Base-by-base conservation (phyloP, 2,329 filamentous ascomycete genomes). In the Calonectria pseudoturangicola region DNA sequence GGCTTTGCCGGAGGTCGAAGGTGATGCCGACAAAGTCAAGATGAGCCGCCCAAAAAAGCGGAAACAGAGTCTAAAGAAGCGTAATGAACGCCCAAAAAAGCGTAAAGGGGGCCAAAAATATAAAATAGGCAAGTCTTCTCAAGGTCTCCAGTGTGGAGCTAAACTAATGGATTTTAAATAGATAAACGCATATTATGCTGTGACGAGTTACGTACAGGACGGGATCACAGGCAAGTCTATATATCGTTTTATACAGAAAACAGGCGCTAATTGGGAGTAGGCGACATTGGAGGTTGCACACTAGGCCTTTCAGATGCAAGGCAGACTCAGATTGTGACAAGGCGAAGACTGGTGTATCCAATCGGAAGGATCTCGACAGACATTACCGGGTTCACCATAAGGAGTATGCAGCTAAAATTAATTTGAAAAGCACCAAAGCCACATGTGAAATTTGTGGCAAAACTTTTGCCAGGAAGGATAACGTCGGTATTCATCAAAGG, bases 341-440 rank as follows among this genome's bases (percentile, higher is more conserved):
- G 39, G 18, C 13, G 10, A 7, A 16, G 13, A 1, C 9, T 0
- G 25, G 41, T 2, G 39, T 25, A 4, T 50, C 68, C 0, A 56
- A 71, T 1, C 69, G 48, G 0, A 79, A 54, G 8, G 70, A 64
- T 7, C 60, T 73, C 0, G 0, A 60, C 21, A 74, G 77, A 4
- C 77, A 79, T n/a, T 75, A 73, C 6, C 72, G 73, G 74, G 51
- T 60, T 0, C 45, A 64, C 1, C 77, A 79, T 4, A 9, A 18
- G 13, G 5, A 13, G 3, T 68, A 28, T 33, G 68, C 72, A 3
- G 43, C 21, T 1, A 8, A 41, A 8, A 51, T 64, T 5, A 4
- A 36, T 0, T 36, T 77, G 4, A 72, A 63, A 0, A 12, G 64
- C 28, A 27, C n/a, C 2, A 5, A 15, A 0, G 73, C 36, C 2